Percentiles rank a stretch among this genome's conserved stretches.
phyloP scores from a whole-genome alignment of 805 yeast species.

The Tetrapisispora taiwanensis region DNA sequence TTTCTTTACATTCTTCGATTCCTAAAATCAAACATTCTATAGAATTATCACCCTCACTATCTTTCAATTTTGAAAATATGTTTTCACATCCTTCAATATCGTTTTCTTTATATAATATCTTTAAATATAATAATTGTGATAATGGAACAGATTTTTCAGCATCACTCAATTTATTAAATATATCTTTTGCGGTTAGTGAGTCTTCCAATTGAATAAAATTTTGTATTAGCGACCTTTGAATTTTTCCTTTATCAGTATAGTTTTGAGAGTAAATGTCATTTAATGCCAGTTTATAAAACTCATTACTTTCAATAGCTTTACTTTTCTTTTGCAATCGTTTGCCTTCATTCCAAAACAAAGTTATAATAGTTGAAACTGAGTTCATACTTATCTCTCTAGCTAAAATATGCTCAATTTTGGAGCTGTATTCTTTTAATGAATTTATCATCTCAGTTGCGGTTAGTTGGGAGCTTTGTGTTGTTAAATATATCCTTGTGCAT shows the following conservation, averaged over 20 bases:
- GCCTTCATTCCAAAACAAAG: conserved; percentile 34
- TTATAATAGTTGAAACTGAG: conserved; percentile 26
- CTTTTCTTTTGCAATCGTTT: conserved; percentile 24
- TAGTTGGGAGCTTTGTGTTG: conserved; percentile 19
- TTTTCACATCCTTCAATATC: conserved; percentile 12
- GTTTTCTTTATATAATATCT: conserved; percentile 10
- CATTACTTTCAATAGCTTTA: conserved; percentile 13
- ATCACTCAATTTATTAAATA: conserved; percentile 19
- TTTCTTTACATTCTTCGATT: conserved; percentile 18
- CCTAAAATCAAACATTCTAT: conserved; percentile 28
- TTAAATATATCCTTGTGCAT: conserved; percentile 18
- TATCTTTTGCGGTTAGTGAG: conserved; percentile 12
- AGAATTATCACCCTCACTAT: conserved; percentile 28
- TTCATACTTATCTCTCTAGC: conserved; percentile 19
- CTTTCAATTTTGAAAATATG: conserved; percentile 28
- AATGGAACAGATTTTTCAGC: conserved; percentile 19
- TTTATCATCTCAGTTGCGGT: conserved; percentile 14
- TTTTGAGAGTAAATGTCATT: conserved; percentile 18
- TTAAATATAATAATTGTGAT: conserved; percentile 29
- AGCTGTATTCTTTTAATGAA: conserved; percentile 18
- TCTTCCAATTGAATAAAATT: conserved; percentile 20
- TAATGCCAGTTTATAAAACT: conserved; percentile 22
- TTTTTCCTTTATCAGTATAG: conserved; percentile 28
- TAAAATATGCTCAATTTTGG: conserved; percentile 23
- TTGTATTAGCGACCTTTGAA: conserved; percentile 30